These are phyloP conservation scores for Andalucia godoyi DNA, from an alignment of 78 protist species.

Conservation along the genomic window DNA sequence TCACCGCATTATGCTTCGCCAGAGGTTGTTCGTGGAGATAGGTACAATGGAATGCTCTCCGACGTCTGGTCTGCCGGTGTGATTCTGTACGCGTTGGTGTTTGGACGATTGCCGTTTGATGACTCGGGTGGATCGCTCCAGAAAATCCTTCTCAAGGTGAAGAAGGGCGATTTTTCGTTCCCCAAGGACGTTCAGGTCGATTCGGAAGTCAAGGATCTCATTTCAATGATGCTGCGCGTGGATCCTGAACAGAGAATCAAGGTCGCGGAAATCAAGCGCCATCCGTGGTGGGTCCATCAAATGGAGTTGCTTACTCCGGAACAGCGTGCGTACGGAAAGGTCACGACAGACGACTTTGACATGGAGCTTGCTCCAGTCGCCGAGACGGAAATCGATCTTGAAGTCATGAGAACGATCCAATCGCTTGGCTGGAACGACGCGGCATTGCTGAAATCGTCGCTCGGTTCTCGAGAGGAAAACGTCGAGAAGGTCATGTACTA, in stretches of 20 bases:
- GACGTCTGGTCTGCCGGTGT: constrained; percentile 81
- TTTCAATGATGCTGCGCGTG: neutral
- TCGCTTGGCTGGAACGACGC: too few species aligned
- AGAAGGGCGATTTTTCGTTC: neutral
- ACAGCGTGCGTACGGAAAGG: too few species aligned
- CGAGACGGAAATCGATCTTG: too few species aligned
- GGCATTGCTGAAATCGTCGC: too few species aligned
- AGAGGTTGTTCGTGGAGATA: constrained; percentile 34
- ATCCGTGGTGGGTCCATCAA: too few species aligned
- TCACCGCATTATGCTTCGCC: constrained; percentile 82
- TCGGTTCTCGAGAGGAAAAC: too few species aligned
- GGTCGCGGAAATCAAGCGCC: neutral
- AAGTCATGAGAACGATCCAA: too few species aligned
- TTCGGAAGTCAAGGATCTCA: neutral
- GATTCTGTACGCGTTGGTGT: constrained; percentile 61
- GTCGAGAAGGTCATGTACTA: too few species aligned
- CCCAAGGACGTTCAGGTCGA: constrained; percentile 7
- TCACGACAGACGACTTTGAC: too few species aligned
- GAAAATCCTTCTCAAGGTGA: constrained; percentile 8
- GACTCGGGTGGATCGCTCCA: constrained; percentile 64
- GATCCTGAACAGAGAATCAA: neutral
- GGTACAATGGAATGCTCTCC: constrained; percentile 33
- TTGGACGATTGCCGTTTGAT: constrained; percentile 83
- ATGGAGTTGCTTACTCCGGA: too few species aligned
- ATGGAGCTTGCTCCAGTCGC: too few species aligned